Base-by-base conservation (phyloP, 306 rosid species). In the Biancaea sappan region DNA sequence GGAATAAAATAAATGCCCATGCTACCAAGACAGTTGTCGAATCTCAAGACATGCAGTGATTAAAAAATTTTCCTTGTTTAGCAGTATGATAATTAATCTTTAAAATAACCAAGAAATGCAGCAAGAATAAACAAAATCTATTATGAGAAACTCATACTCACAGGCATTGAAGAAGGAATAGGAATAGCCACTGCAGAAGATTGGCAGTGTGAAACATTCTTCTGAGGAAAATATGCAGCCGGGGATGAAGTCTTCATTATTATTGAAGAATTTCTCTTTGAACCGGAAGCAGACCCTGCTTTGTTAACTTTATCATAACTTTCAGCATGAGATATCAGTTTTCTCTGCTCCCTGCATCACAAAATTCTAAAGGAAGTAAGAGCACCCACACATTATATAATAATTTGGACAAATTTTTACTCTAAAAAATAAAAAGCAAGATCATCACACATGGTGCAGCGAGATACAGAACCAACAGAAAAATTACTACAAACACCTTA, bases 271-370 rank as follows among this genome's bases (percentile, higher is more conserved):
- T 37, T 84, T 60, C 19, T 58, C 43, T 31, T 32, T 38, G 79
- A 53, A 61, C 77, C 77, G 38, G 79, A 67, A 66, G 66, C 38
- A 71, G 37, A 37, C 41, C 38, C 46, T 59, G 79, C 66, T 66
- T 69, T 69, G 37, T 69, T 61, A 22, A 76, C 38, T 52, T 75
- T 52, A 54, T 44, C 24, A 61, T 46, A 54, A 44, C 32, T 78
- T 56, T 72, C 62, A 60, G 67, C 56, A 35, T 54, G 77, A 76
- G 71, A 60, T 53, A 57, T 24, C 60, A 62, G 18, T 35, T 63
- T 79, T 66, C 82, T 79, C 26, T 83, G 84, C 74, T 79, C 80
- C 80, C 87, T 84, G 71, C 48, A 47, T 31, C 40, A 58, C 68
- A 28, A 59, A 59, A 71, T n/a, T 16, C 52, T n/a, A 35, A 72